Evolutionary conservation across 2,329 filamentous ascomycete genomes (phyloP).

Genomic region (Canariomyces notabilis): DNA sequence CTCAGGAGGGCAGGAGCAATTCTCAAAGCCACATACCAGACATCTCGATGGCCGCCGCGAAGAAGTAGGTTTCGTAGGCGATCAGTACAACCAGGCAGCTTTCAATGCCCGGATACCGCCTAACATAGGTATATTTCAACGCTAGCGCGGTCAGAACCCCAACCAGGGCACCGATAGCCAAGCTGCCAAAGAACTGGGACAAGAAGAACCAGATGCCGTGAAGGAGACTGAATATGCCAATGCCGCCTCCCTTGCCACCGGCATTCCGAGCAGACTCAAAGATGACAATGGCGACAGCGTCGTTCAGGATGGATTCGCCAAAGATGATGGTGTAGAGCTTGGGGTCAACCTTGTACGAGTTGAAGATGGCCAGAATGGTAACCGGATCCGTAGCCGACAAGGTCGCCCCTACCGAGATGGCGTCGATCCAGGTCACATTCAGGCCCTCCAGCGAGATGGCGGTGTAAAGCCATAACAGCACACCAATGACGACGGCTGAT

Average conservation of each 20-base stretch:
- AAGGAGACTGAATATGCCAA: constrained; percentile 77
- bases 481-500: constrained; percentile 87
- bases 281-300: constrained; percentile 96
- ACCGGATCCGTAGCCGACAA: constrained; percentile 96
- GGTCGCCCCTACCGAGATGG: constrained; percentile 92
- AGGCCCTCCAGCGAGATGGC: constrained; percentile 80
- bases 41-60: constrained; percentile 92
- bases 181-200: constrained; percentile 89
- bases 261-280: constrained; percentile 97
- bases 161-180: constrained; percentile 82
- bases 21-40: constrained; percentile 62
- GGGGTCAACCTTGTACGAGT: constrained; percentile 97
- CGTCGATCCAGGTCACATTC: constrained; percentile 86
- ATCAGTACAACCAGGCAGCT: constrained; percentile 91
- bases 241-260: constrained; percentile 62
- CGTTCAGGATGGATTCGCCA: constrained; percentile 95
- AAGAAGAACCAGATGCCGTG: constrained; percentile 93
- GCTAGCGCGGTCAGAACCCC: constrained; percentile 82
- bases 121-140: constrained; percentile 90
- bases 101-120: constrained; percentile 92
- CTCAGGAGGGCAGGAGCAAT: neutral
- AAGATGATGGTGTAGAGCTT: constrained; percentile 99
- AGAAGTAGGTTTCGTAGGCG: constrained; percentile 95
- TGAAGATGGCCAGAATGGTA: constrained; percentile 97
- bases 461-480: constrained; percentile 86